phyloP scores from a whole-genome alignment of 2,329 filamentous ascomycete species.

The Apiospora marii region DNA sequence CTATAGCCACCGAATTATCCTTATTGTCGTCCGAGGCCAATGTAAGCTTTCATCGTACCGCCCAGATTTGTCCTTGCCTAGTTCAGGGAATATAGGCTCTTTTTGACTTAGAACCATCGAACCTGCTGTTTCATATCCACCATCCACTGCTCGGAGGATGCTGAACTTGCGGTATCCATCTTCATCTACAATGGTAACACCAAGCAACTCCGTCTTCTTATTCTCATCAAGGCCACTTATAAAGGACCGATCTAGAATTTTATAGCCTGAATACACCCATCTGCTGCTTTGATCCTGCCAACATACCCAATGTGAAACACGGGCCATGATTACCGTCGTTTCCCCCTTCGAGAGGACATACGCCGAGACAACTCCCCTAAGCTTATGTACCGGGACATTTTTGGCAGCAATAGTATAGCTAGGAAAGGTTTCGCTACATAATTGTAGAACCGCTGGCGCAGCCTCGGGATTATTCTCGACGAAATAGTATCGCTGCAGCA shows the following conservation, averaged over 20 bases:
- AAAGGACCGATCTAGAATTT: not conserved
- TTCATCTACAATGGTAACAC: not conserved
- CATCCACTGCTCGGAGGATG: not conserved
- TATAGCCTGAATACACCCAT: not conserved
- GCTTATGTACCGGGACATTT: not conserved
- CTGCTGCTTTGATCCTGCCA: not conserved
- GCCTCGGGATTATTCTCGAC: not conserved
- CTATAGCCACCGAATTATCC: no score
- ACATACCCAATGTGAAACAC: not conserved
- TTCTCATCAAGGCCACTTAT: not conserved
- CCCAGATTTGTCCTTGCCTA: no score
- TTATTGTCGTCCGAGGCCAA: no score
- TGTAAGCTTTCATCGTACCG: no score
- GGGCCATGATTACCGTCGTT: no score
- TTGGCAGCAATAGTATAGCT: not conserved
- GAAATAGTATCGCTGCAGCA: not conserved
- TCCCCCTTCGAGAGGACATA: no score
- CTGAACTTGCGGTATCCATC: not conserved
- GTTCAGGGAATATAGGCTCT: no score
- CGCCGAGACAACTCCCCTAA: not conserved
- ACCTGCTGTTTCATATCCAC: not conserved
- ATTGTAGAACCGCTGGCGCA: not conserved
- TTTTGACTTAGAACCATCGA: not conserved
- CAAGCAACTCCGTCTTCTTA: not conserved
- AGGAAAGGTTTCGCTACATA: not conserved